Base-by-base conservation (phyloP, 805 yeast genomes). In the Cephaloascus fragrans region DNA sequence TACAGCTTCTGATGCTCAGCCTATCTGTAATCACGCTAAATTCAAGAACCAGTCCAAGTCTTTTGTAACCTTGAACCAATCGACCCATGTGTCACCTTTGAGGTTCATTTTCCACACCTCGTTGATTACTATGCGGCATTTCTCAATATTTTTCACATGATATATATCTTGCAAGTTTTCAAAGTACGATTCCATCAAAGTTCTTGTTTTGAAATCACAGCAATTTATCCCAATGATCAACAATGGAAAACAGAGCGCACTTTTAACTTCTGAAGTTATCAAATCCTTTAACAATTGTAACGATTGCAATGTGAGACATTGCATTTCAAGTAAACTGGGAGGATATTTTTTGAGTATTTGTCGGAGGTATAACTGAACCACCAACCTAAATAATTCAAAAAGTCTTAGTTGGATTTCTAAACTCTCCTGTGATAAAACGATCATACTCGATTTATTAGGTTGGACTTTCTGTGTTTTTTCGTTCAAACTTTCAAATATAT, bases 21-120 rank as follows among this genome's bases (percentile, higher is more conserved):
- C n/a, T n/a, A n/a, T n/a, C n/a, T n/a, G n/a, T n/a, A n/a, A n/a
- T n/a, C n/a, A 39, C 33, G 19, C 60, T 34, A 54, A 31, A 38
- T 53, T 55, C 16, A 56, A 26, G 26, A 44, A 50, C 73, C 73
- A 67, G 1, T 70, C 72, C 41, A 67, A 42, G 35, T 55, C 50
- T 18, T 55, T 57, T 3, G 67, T 59, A 9, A 67, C 52, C 26
- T 61, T 62, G 35, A 56, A 55, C 71, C 73, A 70, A 46, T 69
- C 72, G n/a, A 64, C 59, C 42, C 53, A 59, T 17, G 48, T 41
- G 9, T 45, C 46, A 4, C 61, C 60, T n/a, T 49, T 45, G 3
- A 47, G 39, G 41, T 65, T 64, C 28, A 50, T 33, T 18, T 48
- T 53, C 75, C 75, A 69, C 31, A 60, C 58, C 37, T 57, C 58